A percentile compares a stretch with the other conserved stretches of the same genome.
Conservation (phyloP, 2,329 filamentous ascomycete genomes). For the Exophiala spinifera region DNA sequence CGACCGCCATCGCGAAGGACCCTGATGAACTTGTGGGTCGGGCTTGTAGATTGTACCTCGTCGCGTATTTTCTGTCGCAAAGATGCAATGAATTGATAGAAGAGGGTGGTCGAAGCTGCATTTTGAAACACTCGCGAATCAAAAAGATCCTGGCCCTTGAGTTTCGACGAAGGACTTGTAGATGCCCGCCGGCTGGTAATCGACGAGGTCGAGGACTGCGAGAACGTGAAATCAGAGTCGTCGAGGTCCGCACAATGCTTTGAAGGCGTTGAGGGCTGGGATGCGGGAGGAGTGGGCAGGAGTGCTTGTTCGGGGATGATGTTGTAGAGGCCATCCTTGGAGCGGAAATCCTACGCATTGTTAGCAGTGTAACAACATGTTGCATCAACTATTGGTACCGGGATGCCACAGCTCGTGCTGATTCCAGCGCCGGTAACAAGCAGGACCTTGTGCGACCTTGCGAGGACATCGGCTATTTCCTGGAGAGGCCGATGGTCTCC, state of each 20-base stretch:
- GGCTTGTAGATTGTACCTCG: slow-evolving; percentile 59
- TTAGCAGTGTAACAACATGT: neutral
- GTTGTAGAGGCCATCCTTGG: slow-evolving; percentile 67
- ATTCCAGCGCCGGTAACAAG: slow-evolving; percentile 71
- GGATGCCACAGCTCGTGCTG: slow-evolving; percentile 72
- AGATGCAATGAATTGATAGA: slow-evolving; percentile 69
- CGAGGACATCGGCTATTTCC: slow-evolving; percentile 61
- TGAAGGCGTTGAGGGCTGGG: slow-evolving; percentile 25
- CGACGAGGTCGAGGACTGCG: slow-evolving; percentile 41
- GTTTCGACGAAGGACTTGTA: slow-evolving; percentile 38
- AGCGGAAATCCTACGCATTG: slow-evolving; percentile 28
- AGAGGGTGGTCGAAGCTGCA: slow-evolving; percentile 64
- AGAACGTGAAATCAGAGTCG: slow-evolving; percentile 45
- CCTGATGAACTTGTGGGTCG: slow-evolving; percentile 66
- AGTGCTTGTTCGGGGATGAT: slow-evolving; percentile 60
- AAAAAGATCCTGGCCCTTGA: slow-evolving; percentile 70
- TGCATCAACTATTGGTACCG: slow-evolving; percentile 61
- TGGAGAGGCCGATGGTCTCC: slow-evolving; percentile 57
- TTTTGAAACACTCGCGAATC: slow-evolving; percentile 69
- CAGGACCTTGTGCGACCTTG: slow-evolving; percentile 66
- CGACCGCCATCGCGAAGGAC: slow-evolving; percentile 65
- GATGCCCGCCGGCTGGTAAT: slow-evolving; percentile 36
- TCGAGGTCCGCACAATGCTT: slow-evolving; percentile 31
- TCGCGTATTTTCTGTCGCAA: slow-evolving; percentile 60
- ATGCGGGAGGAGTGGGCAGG: slow-evolving; percentile 31